Base-by-base conservation (phyloP, 495 filamentous ascomycete genomes). In the Talaromyces liani region DNA sequence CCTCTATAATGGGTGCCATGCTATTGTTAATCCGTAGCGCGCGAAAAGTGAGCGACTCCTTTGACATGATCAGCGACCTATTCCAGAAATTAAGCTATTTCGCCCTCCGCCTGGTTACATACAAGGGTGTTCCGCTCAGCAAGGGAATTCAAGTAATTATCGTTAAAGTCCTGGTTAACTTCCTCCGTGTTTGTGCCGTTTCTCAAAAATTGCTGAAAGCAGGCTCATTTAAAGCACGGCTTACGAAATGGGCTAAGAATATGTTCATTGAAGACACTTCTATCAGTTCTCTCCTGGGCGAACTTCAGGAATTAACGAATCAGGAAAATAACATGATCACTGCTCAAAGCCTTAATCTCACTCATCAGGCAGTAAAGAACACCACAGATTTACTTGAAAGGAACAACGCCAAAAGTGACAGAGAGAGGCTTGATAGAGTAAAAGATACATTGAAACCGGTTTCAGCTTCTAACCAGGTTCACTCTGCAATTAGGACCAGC, bases 1-100 rank as follows among this genome's bases (percentile, higher is more conserved):
- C 66, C 34, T 33, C 63, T 25, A 65, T 72, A 22, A 68, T 74
- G 66, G 67, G 70, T 16, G 69, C 73, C 6, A 73, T 71, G 54
- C 39, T 67, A 22, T 66, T 66, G 29, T 66, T 75, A 2, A 58
- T 75, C 8, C 63, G 64, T 12, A 63, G 65, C 10, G 73, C 70
- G 24, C 61, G 68, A 31, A 70, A 64, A 59, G 70, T 72, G 7
- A 70, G 65, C 20, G 62, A 67, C 0, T 49, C 66, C 2, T 71
- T 71, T 49, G 70, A 75, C 34, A 65, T 63, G 14, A 69, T 72
- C 34, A 45, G 53, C 4, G 64, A 66, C 18, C 65, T 54, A 2
- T 54, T 54, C 27, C 51, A 54, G 22, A 54, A 54, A 27, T 14
- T 54, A 25, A 54, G 51, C 51, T 2, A 54, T 14, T 54, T 54